Conservation (phyloP, 768 basidiomycete genomes). For the Rhodotorula diobovata region DNA sequence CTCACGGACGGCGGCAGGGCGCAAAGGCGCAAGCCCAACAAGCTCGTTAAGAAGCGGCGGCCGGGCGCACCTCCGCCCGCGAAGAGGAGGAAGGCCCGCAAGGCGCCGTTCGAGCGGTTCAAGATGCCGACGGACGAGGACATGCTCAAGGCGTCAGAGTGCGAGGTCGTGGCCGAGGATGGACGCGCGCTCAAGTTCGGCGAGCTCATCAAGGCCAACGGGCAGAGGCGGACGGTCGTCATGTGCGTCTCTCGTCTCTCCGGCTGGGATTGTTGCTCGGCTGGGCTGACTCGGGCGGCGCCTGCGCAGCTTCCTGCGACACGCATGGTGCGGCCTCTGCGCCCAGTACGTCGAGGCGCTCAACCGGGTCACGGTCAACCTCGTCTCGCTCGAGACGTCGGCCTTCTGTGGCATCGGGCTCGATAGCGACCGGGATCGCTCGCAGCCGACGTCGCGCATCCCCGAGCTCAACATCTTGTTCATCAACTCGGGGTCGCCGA, state of each 20-base stretch:
- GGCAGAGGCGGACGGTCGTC: conserved; percentile 20
- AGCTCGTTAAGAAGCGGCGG: not conserved
- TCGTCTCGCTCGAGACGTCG: conserved; percentile 1
- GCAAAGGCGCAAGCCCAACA: not conserved
- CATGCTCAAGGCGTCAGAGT: conserved; percentile 4
- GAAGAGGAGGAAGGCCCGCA: not conserved
- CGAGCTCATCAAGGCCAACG: conserved; percentile 15
- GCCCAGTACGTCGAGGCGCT: conserved; percentile 30
- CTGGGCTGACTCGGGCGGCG: no score
- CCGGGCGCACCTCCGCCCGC: no score
- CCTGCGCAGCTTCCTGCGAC: not conserved
- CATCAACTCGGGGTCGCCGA: conserved; percentile 23
- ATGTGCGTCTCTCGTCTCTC: conserved; percentile 1
- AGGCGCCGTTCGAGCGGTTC: conserved; percentile 29
- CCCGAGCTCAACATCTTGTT: conserved; percentile 34
- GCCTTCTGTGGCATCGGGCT: conserved; percentile 1
- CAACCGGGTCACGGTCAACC: conserved; percentile 2
- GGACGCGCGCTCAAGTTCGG: conserved; percentile 14
- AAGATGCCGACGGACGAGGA: conserved; percentile 9
- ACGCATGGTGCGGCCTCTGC: conserved; percentile 31
- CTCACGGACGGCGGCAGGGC: not conserved
- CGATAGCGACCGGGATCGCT: no score
- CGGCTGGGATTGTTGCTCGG: fast-evolving
- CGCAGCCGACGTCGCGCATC: not conserved
- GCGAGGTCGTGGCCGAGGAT: conserved; percentile 19